Evolutionary conservation across 2,329 filamentous ascomycete genomes (phyloP).

Genomic region (Pleoardoris graminearum): DNA sequence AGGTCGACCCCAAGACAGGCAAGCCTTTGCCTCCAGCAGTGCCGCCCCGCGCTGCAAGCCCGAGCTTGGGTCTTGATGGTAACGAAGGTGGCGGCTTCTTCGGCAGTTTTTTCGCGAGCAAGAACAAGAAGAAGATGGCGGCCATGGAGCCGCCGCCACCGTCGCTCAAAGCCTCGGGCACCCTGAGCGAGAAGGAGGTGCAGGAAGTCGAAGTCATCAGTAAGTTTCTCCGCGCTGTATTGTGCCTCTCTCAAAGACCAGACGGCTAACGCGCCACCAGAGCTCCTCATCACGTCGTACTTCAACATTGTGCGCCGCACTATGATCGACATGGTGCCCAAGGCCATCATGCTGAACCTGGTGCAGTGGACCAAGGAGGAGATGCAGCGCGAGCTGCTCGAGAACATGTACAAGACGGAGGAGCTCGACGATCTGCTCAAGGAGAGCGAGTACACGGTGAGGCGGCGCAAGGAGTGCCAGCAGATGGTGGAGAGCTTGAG

Average conservation of each 20-base stretch:
- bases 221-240: constrained; percentile 54
- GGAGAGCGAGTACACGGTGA: constrained; percentile 95
- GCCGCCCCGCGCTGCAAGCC: constrained; percentile 75
- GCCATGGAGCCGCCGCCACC: constrained; percentile 96
- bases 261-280: constrained; percentile 51
- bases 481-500: constrained; percentile 96
- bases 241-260: background rate
- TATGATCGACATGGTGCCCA: constrained; percentile 99
- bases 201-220: constrained; percentile 99
- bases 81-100: constrained; percentile 75
- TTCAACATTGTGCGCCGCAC: constrained; percentile 98
- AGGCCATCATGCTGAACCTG: constrained; percentile 97
- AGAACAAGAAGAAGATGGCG: constrained; percentile 99
- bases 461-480: constrained; percentile 95
- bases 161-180: constrained; percentile 91
- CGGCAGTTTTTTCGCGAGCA: constrained; percentile 96
- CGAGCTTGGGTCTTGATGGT: constrained; percentile 63
- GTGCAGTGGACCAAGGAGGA: constrained; percentile 97
- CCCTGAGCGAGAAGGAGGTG: constrained; percentile 87
- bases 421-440: constrained; percentile 93
- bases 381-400: constrained; percentile 95
- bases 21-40: constrained; percentile 76
- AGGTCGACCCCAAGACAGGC: constrained; percentile 97
- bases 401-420: constrained; percentile 93
- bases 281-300: constrained; percentile 94